Conservation (phyloP, 345 rosid genomes). For the Aquilaria sinensis region DNA sequence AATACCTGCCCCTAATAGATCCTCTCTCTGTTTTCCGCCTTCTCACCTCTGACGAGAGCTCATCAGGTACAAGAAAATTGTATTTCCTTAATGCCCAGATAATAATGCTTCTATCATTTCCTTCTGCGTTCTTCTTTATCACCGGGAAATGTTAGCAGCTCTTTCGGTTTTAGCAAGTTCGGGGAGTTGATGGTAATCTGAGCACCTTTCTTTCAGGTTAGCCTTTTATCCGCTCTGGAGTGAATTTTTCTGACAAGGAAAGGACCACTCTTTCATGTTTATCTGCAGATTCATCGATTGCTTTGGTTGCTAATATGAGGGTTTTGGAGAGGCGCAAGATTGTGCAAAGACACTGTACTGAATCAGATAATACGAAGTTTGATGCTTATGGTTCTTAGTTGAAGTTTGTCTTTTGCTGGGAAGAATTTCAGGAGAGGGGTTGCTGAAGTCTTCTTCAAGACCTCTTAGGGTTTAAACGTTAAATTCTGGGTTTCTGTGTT, state of each 20-base stretch:
- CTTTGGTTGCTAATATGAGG: slow-evolving; percentile 1
- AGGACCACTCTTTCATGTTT: slow-evolving; percentile 1
- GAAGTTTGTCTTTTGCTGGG: background rate
- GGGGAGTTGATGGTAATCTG: background rate
- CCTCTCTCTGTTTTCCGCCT: no score
- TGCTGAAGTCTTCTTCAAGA: slow-evolving; percentile 2
- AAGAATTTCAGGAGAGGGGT: background rate
- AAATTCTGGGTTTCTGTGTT: slow-evolving; percentile 7
- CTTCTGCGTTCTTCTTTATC: background rate
- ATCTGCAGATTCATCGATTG: slow-evolving; percentile 15
- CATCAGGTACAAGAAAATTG: background rate
- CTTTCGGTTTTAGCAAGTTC: slow-evolving; percentile 1
- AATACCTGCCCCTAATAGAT: no score
- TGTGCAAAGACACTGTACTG: background rate
- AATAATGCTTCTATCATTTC: slow-evolving; percentile 6
- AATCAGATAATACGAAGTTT: background rate
- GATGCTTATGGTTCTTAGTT: slow-evolving; percentile 3
- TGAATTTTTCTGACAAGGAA: slow-evolving; percentile 1
- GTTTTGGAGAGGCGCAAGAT: background rate
- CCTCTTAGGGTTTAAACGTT: slow-evolving; percentile 6
- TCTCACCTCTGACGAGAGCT: no score
- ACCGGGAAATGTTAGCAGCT: no score
- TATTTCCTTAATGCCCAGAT: slow-evolving; percentile 18
- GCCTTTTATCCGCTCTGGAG: background rate
- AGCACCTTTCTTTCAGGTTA: background rate